Percentiles rank a stretch among this genome's conserved stretches.
Evolutionary conservation across 2,329 filamentous ascomycete genomes (phyloP).

Genomic region (Pseudogymnoascus sp.): DNA sequence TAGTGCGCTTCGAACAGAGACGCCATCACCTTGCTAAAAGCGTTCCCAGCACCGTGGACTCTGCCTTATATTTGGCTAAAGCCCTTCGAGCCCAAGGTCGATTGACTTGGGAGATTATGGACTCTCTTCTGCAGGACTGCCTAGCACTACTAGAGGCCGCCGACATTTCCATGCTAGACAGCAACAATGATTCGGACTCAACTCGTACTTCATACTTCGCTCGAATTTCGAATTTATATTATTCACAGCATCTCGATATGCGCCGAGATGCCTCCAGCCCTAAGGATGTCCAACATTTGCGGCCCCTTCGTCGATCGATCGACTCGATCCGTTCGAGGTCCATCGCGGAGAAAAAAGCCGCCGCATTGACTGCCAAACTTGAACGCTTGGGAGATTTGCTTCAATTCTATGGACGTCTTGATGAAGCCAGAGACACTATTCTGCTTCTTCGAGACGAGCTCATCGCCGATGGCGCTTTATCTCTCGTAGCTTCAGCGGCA

Average conservation of each 20-base stretch:
- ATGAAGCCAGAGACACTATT: slow-evolving; percentile 51
- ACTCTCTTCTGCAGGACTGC: slow-evolving; percentile 50
- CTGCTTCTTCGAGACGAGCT: slow-evolving; percentile 53
- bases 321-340: slow-evolving; percentile 50
- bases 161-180: slow-evolving; percentile 23
- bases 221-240: slow-evolving; percentile 66
- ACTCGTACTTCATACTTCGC: slow-evolving; percentile 43
- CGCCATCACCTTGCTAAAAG: slow-evolving; percentile 39
- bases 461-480: slow-evolving; percentile 48
- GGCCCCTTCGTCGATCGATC: slow-evolving; percentile 54
- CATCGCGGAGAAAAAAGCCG: slow-evolving; percentile 47
- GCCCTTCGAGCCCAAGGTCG: slow-evolving; percentile 39
- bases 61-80: slow-evolving; percentile 49
- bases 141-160: slow-evolving; percentile 45
- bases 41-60: slow-evolving; percentile 51
- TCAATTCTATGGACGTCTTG: slow-evolving; percentile 41
- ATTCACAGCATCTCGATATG: slow-evolving; percentile 48
- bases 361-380: slow-evolving; percentile 53
- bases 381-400: slow-evolving; percentile 58
- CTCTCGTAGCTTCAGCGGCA: slow-evolving; percentile 43
- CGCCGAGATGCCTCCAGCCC: slow-evolving; percentile 36
- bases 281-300: slow-evolving; percentile 39
- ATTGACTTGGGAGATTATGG: slow-evolving; percentile 46
- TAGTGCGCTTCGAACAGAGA: slow-evolving; percentile 53
- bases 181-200: slow-evolving; percentile 19